These are phyloP conservation scores for Cyclocybe aegerita DNA, from an alignment of 768 basidiomycete species.

Conservation along the genomic window DNA sequence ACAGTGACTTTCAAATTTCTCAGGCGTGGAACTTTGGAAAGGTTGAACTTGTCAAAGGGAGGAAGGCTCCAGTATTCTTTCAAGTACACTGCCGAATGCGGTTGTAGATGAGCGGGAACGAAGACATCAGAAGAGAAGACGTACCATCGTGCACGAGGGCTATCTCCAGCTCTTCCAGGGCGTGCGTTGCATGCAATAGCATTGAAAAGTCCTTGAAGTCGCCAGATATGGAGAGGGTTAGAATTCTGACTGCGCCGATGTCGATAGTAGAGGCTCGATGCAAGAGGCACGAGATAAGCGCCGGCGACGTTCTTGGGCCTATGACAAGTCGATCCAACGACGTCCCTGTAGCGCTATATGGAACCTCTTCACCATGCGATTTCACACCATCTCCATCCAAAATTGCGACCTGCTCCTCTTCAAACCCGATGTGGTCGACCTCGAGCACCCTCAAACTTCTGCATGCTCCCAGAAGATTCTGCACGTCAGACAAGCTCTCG, in stretches of 20 bases:
- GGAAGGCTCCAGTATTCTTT: constrained; percentile 19
- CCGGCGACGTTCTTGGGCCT: constrained; percentile 24
- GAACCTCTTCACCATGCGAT: not conserved
- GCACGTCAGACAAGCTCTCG: constrained; percentile 11
- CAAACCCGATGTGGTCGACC: constrained; percentile 19
- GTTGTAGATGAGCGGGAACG: not conserved
- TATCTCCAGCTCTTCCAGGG: constrained; percentile 21
- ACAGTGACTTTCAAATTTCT: constrained; percentile 21
- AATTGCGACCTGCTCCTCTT: constrained; percentile 7
- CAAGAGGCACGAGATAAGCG: constrained; percentile 20
- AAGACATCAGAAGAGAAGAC: not conserved
- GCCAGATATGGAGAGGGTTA: constrained; percentile 24
- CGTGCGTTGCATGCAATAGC: constrained; percentile 21
- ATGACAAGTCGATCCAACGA: constrained; percentile 22
- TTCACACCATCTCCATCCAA: not conserved
- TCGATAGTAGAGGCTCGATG: constrained; percentile 19
- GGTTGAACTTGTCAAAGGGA: constrained; percentile 16
- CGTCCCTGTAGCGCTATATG: not conserved
- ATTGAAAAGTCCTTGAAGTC: constrained; percentile 24
- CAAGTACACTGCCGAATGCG: constrained; percentile 13
- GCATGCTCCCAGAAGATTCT: constrained; percentile 15
- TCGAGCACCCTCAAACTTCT: constrained; percentile 17
- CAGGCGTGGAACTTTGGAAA: constrained; percentile 22
- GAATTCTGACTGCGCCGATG: constrained; percentile 16
- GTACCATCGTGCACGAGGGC: constrained; percentile 25